Percentiles rank a stretch among this genome's conserved stretches.
Evolutionary conservation across 2,329 filamentous ascomycete genomes (phyloP).

Genomic region (Calonectria leucothoes): DNA sequence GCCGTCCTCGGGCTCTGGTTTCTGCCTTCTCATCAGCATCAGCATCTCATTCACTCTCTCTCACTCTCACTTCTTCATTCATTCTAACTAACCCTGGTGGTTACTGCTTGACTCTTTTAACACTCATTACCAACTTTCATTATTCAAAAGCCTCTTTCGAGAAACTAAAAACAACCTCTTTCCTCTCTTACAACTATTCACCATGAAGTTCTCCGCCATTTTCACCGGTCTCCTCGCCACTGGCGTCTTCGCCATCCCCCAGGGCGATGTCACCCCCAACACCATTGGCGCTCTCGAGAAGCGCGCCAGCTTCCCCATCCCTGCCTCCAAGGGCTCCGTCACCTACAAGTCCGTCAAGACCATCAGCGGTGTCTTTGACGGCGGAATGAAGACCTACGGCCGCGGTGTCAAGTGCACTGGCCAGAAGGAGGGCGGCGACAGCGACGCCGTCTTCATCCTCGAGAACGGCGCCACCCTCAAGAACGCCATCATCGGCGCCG

Average conservation of each 20-base stretch:
- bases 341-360: constrained; percentile 34
- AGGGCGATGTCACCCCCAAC: constrained; percentile 39
- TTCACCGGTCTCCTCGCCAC: constrained; percentile 37
- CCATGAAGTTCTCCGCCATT: constrained; percentile 40
- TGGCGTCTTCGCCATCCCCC: constrained; percentile 32
- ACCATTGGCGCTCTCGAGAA: constrained; percentile 40
- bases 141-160: background rate
- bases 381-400: constrained; percentile 50
- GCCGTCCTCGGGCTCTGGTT: background rate
- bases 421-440: constrained; percentile 54
- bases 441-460: constrained; percentile 55
- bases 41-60: constrained; percentile 12
- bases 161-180: background rate
- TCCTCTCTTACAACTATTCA: constrained; percentile 17
- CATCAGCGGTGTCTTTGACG: constrained; percentile 44
- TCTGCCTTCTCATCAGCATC: constrained; percentile 1
- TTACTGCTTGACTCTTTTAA: constrained; percentile 32
- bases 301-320: constrained; percentile 38
- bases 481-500: constrained; percentile 58
- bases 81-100: constrained; percentile 35
- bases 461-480: constrained; percentile 54
- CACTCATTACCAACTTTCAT: background rate
- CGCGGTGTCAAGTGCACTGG: constrained; percentile 55
- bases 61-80: constrained; percentile 25
- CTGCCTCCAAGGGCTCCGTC: constrained; percentile 40